Percentiles rank a stretch among this genome's conserved stretches.
phyloP scores from a whole-genome alignment of 106 monocot genomes.

The Phalaenopsis equestris region DNA sequence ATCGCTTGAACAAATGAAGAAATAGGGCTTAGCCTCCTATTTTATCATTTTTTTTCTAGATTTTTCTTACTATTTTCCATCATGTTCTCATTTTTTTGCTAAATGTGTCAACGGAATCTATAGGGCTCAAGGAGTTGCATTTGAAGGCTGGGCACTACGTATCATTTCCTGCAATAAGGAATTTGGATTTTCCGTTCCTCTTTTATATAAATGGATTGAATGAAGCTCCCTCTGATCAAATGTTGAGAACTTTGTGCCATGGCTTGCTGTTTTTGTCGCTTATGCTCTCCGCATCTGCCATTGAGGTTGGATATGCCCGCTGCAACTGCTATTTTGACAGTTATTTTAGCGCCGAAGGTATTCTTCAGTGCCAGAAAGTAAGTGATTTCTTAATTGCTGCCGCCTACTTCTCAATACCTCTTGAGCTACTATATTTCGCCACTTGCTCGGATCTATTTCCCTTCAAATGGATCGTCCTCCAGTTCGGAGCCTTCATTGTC shows the following conservation, averaged over 20 bases:
- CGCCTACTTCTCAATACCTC: constrained; percentile 70
- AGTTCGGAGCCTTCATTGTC: constrained; percentile 62
- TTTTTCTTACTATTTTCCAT: background rate
- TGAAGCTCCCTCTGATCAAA: constrained; percentile 17
- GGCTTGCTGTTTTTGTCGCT: constrained; percentile 20
- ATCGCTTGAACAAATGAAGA: background rate
- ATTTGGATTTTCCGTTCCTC: background rate
- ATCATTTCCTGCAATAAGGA: background rate
- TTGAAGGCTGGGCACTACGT: background rate
- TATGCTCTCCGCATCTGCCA: constrained; percentile 10
- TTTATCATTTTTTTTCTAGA: background rate
- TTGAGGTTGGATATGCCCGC: constrained; percentile 22
- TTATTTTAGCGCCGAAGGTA: constrained; percentile 31
- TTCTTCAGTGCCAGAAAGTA: constrained; percentile 49
- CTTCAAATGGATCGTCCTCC: constrained; percentile 71
- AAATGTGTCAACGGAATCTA: background rate
- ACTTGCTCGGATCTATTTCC: constrained; percentile 50
- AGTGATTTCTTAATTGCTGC: constrained; percentile 59
- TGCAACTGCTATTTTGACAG: constrained; percentile 41
- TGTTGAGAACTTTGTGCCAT: constrained; percentile 22
- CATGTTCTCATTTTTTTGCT: background rate
- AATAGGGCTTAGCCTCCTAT: background rate
- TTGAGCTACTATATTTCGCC: constrained; percentile 58
- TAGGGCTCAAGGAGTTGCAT: background rate
- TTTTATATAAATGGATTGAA: constrained; percentile 11